A percentile compares a stretch with the other conserved stretches of the same genome.
Evolutionary conservation across 2,329 filamentous ascomycete genomes (phyloP).

Genomic region (Sporothrix globosa): DNA sequence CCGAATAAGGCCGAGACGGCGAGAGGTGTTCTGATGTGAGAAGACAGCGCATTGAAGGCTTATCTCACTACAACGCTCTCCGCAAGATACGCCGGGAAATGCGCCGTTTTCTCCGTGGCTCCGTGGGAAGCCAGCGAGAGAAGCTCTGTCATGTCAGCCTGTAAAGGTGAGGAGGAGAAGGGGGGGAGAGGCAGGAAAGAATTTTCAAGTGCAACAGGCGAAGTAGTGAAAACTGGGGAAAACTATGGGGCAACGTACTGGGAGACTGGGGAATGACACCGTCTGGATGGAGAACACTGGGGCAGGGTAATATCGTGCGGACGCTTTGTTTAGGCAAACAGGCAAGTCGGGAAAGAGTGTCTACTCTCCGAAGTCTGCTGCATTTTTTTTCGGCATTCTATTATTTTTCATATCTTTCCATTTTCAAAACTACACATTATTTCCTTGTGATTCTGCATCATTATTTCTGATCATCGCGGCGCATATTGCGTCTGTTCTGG

Average conservation of each 20-base stretch:
- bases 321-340: background rate
- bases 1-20: slow-evolving; percentile 14
- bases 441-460: background rate
- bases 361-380: too few species aligned
- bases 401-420: too few species aligned
- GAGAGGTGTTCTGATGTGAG: background rate
- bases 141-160: background rate
- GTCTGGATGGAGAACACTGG: slow-evolving; percentile 4
- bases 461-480: background rate
- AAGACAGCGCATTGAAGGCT: too few species aligned
- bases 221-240: slow-evolving; percentile 3
- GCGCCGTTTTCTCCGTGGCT: slow-evolving; percentile 1
- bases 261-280: background rate
- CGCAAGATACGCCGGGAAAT: slow-evolving; percentile 4
- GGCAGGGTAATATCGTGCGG: slow-evolving; percentile 17
- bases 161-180: background rate
- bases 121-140: background rate
- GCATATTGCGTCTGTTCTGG: background rate
- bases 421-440: too few species aligned
- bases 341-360: background rate
- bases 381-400: background rate
- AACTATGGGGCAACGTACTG: slow-evolving; percentile 1
- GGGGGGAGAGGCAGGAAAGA: background rate
- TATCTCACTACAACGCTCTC: slow-evolving; percentile 9
- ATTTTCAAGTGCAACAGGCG: background rate